A percentile compares a stretch with the other conserved stretches of the same genome.
These are phyloP conservation scores for Paraphaeosphaeria sporulosa DNA, from an alignment of 2,329 filamentous ascomycete species.

Conservation along the genomic window DNA sequence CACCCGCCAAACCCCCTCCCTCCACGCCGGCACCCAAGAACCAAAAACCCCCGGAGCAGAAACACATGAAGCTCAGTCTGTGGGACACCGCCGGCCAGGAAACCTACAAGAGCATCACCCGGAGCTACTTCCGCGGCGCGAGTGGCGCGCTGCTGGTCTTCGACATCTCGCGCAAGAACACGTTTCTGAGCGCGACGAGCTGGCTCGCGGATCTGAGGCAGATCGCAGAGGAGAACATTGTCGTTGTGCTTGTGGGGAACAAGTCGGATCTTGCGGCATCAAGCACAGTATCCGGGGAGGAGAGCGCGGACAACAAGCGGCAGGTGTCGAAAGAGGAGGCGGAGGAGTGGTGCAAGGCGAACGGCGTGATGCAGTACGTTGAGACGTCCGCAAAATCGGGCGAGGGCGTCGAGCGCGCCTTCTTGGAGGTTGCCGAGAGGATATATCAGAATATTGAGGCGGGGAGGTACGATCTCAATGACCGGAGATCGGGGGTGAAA, in stretches of 20 bases:
- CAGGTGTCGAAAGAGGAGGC: slow-evolving; percentile 86
- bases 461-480: slow-evolving; percentile 92
- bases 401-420: slow-evolving; percentile 91
- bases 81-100: slow-evolving; percentile 98
- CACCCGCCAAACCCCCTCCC: slow-evolving; percentile 45
- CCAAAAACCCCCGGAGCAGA: slow-evolving; percentile 54
- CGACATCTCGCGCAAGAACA: slow-evolving; percentile 85
- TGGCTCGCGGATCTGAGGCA: slow-evolving; percentile 95
- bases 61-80: slow-evolving; percentile 91
- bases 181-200: slow-evolving; percentile 86
- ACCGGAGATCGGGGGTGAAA: slow-evolving; percentile 91
- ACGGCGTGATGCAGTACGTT: slow-evolving; percentile 90
- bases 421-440: slow-evolving; percentile 89
- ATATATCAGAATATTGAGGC: slow-evolving; percentile 98
- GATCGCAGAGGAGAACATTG: slow-evolving; percentile 94
- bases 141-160: slow-evolving; percentile 86
- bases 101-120: slow-evolving; percentile 95
- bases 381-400: slow-evolving; percentile 97
- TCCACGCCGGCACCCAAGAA: slow-evolving; percentile 34
- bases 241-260: slow-evolving; percentile 94
- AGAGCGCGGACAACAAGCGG: slow-evolving; percentile 66
- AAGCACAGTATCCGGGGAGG: slow-evolving; percentile 44
- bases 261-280: slow-evolving; percentile 79
- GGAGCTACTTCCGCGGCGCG: slow-evolving; percentile 89
- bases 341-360: slow-evolving; percentile 84